Evolutionary conservation across 2,329 filamentous ascomycete genomes (phyloP), one percentile per base, ranked within the genome.

Genomic region (Sclerotinia borealis): DNA sequence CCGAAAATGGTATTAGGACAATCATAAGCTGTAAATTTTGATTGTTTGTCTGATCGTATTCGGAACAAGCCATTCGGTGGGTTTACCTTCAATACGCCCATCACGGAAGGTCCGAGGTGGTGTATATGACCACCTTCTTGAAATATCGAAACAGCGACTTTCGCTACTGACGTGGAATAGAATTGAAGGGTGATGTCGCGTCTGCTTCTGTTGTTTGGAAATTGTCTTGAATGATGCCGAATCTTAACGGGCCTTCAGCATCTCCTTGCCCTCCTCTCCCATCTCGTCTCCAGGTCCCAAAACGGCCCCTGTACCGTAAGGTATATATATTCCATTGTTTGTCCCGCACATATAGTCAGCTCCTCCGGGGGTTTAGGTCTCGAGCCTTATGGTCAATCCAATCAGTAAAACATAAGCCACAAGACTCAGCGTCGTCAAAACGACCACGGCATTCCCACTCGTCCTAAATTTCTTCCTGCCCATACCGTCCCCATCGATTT

Each of bases 381-480:
- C 69, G 63, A 75, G 63, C 63, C 66, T 71, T 78, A 80, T 81
- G 0, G 84, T 83, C 68, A 88, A 73, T 31, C 83, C 78, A 68
- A 87, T 73, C 69, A 88, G 74, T 41, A 79, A 80, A 8, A 82
- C 70, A 72, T 88, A 88, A 5, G 85, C 83, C 43, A 78, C 77
- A 48, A 88, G 71, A 67, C 84, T 87, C 66, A 88, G 72, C 10
- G 73, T 68, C 2, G 83, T 85, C 68, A 88, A 76, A 41, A 88
- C 72, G 1, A 83, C 75, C 25, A 88, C 85, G 59, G 82, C 86
- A 71, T 86, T 85, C 31, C 85, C 84, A 66, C 83, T 86, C 25
- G 85, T 88, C 66, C 85, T 81, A 68, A 88, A 88, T 72, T 81
- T 85, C 72, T 79, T 81, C 67, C 75, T 80, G 29, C 77, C 72